A percentile compares a stretch with the other conserved stretches of the same genome.
Conservation (phyloP, 768 basidiomycete species). For the Suillus lakei region DNA sequence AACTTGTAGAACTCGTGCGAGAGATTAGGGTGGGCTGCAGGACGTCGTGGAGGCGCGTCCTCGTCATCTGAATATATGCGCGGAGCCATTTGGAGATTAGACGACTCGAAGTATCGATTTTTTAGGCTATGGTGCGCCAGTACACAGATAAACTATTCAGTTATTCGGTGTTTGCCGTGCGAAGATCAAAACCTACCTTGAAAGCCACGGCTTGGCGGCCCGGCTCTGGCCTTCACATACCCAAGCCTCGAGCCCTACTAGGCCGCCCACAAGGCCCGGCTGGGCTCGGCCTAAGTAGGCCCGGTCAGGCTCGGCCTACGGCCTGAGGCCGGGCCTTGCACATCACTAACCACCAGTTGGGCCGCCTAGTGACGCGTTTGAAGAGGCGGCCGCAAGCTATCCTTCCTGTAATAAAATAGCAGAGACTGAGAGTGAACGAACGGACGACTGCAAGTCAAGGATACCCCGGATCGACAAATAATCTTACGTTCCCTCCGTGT, state of each 20-base stretch:
- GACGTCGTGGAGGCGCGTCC: constrained; percentile 9
- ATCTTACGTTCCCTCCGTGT: no score
- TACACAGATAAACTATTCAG: background rate
- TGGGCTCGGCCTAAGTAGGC: background rate
- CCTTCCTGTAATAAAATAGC: no score
- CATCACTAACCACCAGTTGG: no score
- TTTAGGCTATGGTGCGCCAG: background rate
- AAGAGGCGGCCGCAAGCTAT: no score
- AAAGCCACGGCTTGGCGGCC: background rate
- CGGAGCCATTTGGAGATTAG: background rate
- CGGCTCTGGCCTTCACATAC: background rate
- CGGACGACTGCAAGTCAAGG: no score
- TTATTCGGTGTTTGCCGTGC: background rate
- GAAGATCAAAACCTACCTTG: background rate
- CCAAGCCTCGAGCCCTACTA: background rate
- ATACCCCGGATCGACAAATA: no score
- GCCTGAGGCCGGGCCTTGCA: background rate
- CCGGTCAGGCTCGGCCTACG: background rate
- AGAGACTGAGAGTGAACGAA: no score
- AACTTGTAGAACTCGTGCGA: no score
- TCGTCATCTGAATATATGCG: background rate
- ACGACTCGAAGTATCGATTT: background rate
- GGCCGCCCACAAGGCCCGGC: background rate
- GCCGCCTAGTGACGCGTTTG: no score
- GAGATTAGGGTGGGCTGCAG: no score